phyloP scores from a whole-genome alignment of 768 basidiomycete species.

The Tulasnella sp. region DNA sequence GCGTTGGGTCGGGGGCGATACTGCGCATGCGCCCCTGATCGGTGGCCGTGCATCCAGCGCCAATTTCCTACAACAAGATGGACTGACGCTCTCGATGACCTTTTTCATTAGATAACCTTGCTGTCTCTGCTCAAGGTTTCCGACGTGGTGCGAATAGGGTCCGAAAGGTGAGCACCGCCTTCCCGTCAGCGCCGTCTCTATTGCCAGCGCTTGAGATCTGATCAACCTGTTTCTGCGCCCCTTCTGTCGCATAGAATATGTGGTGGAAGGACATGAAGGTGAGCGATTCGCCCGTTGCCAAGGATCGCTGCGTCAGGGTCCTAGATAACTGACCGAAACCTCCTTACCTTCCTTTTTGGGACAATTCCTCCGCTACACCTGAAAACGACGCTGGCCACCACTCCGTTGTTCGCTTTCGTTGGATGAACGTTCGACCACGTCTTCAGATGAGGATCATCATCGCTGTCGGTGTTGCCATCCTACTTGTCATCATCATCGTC shows the following conservation, averaged over 20 bases:
- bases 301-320: not conserved
- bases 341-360: conserved; percentile 7
- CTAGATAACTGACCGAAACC: not conserved
- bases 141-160: conserved; percentile 95
- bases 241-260: conserved; percentile 62
- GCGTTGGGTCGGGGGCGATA: not conserved
- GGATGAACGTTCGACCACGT: not conserved
- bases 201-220: not conserved
- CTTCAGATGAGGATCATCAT: conserved; percentile 94
- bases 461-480: conserved; percentile 79
- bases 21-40: not conserved
- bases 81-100: not conserved
- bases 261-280: conserved; percentile 99
- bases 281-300: conserved; percentile 32
- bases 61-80: not conserved
- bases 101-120: conserved; percentile 72
- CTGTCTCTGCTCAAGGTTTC: conserved; percentile 98
- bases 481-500: conserved; percentile 94
- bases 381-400: not conserved
- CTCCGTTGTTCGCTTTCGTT: not conserved
- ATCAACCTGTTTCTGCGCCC: conserved; percentile 3
- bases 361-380: not conserved
- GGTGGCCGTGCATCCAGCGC: not conserved
- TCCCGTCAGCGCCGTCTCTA: not conserved
- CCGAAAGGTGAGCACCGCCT: conserved; percentile 68